Conservation (phyloP, 1,284 basidiomycete species). For the Cyathus pygmaeus region DNA sequence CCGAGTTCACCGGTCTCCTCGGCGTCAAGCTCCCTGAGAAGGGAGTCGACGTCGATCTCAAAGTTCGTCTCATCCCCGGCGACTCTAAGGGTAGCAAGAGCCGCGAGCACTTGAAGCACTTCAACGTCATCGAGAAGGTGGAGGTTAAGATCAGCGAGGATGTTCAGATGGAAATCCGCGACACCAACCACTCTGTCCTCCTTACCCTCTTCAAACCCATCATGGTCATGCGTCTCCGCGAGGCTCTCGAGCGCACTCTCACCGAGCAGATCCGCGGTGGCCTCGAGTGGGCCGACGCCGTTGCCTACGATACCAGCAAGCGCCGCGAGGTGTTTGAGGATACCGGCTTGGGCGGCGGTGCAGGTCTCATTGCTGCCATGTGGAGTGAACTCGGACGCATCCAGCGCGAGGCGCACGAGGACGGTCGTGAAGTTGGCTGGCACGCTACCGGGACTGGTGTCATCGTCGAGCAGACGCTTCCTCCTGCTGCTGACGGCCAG, state of each 20-base stretch:
- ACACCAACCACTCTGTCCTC: slow-evolving; percentile 70
- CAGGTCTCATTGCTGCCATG: slow-evolving; percentile 61
- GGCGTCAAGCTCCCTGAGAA: slow-evolving; percentile 69
- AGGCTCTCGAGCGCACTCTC: slow-evolving; percentile 65
- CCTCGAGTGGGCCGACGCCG: slow-evolving; percentile 61
- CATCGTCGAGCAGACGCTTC: slow-evolving; percentile 56
- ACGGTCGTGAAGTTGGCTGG: slow-evolving; percentile 53
- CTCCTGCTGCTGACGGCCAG: slow-evolving; percentile 22
- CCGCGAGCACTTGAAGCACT: slow-evolving; percentile 57
- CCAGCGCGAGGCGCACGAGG: slow-evolving; percentile 46
- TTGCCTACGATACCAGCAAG: slow-evolving; percentile 65
- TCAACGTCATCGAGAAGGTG: slow-evolving; percentile 60
- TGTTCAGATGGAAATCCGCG: slow-evolving; percentile 59
- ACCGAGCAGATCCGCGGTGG: slow-evolving; percentile 60
- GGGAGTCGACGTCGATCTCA: slow-evolving; percentile 73
- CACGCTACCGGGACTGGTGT: slow-evolving; percentile 69
- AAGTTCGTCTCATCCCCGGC: slow-evolving; percentile 68
- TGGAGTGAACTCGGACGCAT: slow-evolving; percentile 74
- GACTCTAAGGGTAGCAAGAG: slow-evolving; percentile 46
- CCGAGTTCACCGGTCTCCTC: slow-evolving; percentile 67
- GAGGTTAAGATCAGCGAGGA: slow-evolving; percentile 50
- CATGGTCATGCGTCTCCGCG: slow-evolving; percentile 62
- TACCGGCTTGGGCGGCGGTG: slow-evolving; percentile 60
- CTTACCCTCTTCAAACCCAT: slow-evolving; percentile 70
- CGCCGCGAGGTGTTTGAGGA: slow-evolving; percentile 72